These are phyloP conservation scores for Tympanopsis confertula DNA, from an alignment of 2,329 filamentous ascomycete genomes.

Conservation along the genomic window DNA sequence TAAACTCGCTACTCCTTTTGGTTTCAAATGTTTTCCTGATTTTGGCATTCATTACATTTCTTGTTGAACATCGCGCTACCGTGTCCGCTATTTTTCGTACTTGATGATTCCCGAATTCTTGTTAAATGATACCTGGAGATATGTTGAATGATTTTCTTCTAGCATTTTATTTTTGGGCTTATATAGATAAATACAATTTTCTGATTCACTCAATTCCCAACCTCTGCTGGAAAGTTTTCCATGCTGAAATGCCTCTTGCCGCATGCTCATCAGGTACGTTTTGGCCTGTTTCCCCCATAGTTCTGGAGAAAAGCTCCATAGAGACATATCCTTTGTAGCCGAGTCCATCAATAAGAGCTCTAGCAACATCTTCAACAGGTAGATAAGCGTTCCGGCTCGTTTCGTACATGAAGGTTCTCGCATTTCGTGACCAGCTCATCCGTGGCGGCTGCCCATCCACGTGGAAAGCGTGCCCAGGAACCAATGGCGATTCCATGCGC, in stretches of 20 bases:
- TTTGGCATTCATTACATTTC: no score
- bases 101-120: no score
- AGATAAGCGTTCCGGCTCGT: constrained; percentile 42
- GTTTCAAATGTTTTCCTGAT: no score
- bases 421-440: constrained; percentile 55
- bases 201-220: no score
- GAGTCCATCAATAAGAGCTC: constrained; percentile 38
- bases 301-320: constrained; percentile 46
- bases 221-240: no score
- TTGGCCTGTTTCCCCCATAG: constrained; percentile 28
- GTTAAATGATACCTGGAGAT: no score
- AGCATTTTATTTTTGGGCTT: no score
- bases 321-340: constrained; percentile 47
- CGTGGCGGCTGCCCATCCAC: constrained; percentile 37
- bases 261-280: constrained; percentile 38
- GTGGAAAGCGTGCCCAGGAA: constrained; percentile 38
- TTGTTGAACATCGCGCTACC: no score
- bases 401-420: constrained; percentile 47
- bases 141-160: no score
- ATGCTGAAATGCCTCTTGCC: constrained; percentile 32
- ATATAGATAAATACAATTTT: no score
- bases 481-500: constrained; percentile 32
- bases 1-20: no score
- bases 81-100: no score
- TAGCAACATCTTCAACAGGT: constrained; percentile 38